A percentile compares a stretch with the other conserved stretches of the same genome.
Evolutionary conservation across 129 eudicot species (phyloP).

Genomic region (Kitagawia praeruptora): DNA sequence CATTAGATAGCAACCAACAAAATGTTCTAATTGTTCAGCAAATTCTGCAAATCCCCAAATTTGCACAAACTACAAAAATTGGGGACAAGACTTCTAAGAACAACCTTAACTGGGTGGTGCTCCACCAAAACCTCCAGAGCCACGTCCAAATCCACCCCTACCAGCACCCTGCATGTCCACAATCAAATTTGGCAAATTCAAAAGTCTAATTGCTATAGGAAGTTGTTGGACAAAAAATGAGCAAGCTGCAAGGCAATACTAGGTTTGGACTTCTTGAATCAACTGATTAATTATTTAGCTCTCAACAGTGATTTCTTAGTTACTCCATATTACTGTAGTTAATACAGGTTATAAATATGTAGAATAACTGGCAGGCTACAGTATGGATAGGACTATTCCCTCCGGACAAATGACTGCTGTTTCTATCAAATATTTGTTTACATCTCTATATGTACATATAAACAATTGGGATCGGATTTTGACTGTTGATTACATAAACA

Average conservation of each 20-base stretch:
- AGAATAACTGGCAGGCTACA: background rate
- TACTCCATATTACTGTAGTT: background rate
- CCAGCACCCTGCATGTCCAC: conserved; percentile 51
- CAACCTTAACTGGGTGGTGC: conserved; percentile 71
- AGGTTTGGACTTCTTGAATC: background rate
- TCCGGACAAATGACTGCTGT: background rate
- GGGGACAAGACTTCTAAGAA: conserved; percentile 15
- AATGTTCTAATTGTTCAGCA: background rate
- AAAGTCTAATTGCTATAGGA: background rate
- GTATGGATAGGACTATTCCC: background rate
- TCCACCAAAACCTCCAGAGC: conserved; percentile 82
- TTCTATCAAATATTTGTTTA: background rate
- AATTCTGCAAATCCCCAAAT: background rate
- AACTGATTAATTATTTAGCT: background rate
- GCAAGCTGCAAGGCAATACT: background rate
- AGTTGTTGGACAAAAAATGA: background rate
- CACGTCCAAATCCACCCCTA: conserved; percentile 89
- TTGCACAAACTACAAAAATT: background rate
- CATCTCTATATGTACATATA: background rate
- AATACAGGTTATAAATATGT: background rate
- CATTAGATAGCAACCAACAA: background rate
- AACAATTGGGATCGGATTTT: background rate
- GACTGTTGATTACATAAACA: background rate
- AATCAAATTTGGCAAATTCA: background rate
- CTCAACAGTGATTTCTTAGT: background rate